These are phyloP conservation scores for Conringia planisiliqua DNA, from an alignment of 345 rosid species.

Conservation along the genomic window DNA sequence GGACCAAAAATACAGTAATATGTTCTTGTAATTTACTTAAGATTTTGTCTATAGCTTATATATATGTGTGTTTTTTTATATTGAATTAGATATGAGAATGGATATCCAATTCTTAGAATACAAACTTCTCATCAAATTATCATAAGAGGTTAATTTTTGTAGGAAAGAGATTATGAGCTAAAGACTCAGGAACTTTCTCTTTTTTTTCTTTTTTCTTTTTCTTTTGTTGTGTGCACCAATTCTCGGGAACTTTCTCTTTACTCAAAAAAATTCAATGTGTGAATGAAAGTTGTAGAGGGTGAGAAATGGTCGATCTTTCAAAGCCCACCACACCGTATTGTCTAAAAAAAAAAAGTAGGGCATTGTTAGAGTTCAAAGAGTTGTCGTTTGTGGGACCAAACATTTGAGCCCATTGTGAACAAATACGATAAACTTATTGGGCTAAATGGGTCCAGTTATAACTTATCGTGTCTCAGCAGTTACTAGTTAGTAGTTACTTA, in stretches of 20 bases:
- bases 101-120: too few relatives aligned
- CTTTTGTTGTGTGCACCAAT: too few relatives aligned
- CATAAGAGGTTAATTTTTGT: not conserved
- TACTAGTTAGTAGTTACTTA: not conserved
- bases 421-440: slow-evolving; percentile 7
- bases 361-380: slow-evolving; percentile 4
- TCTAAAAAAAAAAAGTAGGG: not conserved
- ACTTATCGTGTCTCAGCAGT: not conserved
- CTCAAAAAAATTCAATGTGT: not conserved
- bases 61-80: too few relatives aligned
- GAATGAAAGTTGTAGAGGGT: not conserved
- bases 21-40: too few relatives aligned
- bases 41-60: too few relatives aligned
- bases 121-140: too few relatives aligned
- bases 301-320: slow-evolving; percentile 5
- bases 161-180: not conserved
- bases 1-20: too few relatives aligned
- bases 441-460: slow-evolving; percentile 15
- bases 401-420: slow-evolving; percentile 12
- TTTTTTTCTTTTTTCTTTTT: too few relatives aligned
- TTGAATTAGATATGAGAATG: too few relatives aligned
- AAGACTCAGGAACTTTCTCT: not conserved
- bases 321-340: slow-evolving; percentile 21
- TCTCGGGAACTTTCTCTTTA: not conserved
- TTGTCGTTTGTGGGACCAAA: slow-evolving; percentile 21